Conservation (phyloP, 768 basidiomycete species). For the Amanita pallidorosea region DNA sequence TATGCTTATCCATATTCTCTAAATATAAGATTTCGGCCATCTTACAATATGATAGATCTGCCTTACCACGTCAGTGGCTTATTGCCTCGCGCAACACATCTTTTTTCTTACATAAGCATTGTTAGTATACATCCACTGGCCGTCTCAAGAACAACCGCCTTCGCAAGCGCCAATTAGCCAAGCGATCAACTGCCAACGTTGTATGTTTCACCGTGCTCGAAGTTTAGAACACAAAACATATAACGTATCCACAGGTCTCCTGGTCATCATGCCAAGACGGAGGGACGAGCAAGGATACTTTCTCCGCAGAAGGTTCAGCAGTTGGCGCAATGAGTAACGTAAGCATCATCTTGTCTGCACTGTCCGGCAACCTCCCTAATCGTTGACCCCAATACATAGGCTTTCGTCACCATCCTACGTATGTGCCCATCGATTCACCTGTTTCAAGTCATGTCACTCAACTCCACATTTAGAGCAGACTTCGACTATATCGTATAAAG, state of each 20-base stretch:
- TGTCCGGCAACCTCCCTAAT: too few species aligned
- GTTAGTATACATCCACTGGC: slow-evolving; percentile 46
- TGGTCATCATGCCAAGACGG: neutral
- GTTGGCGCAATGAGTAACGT: too few species aligned
- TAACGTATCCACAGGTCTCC: neutral
- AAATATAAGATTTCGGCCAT: neutral
- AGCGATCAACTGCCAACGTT: neutral
- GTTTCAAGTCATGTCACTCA: too few species aligned
- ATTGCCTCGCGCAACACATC: neutral
- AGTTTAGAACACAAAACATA: neutral
- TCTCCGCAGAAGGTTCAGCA: too few species aligned
- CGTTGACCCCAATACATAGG: too few species aligned
- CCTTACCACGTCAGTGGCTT: neutral
- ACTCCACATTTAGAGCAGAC: too few species aligned
- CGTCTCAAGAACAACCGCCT: slow-evolving; percentile 28
- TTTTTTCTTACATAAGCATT: neutral
- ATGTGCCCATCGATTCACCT: too few species aligned
- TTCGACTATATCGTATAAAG: too few species aligned
- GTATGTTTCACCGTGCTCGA: neutral
- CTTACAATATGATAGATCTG: slow-evolving; percentile 16
- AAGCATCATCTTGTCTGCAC: too few species aligned
- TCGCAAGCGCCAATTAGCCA: slow-evolving; percentile 20
- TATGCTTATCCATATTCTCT: neutral
- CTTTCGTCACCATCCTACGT: too few species aligned
- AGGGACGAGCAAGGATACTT: neutral